Base-by-base conservation (phyloP, 805 yeast genomes). In the Ogataea nakhonphanomensis region DNA sequence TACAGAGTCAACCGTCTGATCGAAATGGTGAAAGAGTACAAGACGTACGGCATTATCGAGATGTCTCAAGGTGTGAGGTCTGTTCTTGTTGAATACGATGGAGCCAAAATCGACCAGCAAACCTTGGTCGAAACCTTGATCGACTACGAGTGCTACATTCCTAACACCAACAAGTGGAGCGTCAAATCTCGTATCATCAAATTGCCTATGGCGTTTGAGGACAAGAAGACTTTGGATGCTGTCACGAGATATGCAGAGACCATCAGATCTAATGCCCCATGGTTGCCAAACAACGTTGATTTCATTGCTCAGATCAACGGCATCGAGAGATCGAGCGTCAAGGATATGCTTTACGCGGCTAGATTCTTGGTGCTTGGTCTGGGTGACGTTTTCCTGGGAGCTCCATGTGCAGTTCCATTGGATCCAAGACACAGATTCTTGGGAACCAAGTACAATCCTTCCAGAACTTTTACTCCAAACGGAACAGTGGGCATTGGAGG, bases 401-500 rank as follows among this genome's bases (percentile, higher is more conserved):
- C 99, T 3, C 99, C 99, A 22, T 90, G 97, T 71, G 98, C 98
- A 1, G 95, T 91, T 51, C 98, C 99, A 27, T 76, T 91, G 53
- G 98, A 93, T 62, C 99, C 99, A 43, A 81, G 97, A 57, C 97
- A 90, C 56, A 77, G 97, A 56, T 74, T 89, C 45, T 68, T 91
- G 42, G 99, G 98, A 28, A 76, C 96, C 23, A 91, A 91, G 66
- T 93, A 91, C 68, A 91, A 91, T 61, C 99, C 99, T 28, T 85
- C 96, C 10, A 78, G 99, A 71, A 87, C 97, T 1, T 90, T 74
- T 69, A 91, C 99, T 2, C 96, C 96, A 28, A 87, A 88, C 59
- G 99, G 99, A 52, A 85, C 93, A 26, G 98, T 91, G 46, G 99
- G 99, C 58, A 82, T 93, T 60, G 99, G 99, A 48, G 98, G 99